These are phyloP conservation scores for Quercus cerris DNA, from an alignment of 306 rosid genomes.

Conservation along the genomic window DNA sequence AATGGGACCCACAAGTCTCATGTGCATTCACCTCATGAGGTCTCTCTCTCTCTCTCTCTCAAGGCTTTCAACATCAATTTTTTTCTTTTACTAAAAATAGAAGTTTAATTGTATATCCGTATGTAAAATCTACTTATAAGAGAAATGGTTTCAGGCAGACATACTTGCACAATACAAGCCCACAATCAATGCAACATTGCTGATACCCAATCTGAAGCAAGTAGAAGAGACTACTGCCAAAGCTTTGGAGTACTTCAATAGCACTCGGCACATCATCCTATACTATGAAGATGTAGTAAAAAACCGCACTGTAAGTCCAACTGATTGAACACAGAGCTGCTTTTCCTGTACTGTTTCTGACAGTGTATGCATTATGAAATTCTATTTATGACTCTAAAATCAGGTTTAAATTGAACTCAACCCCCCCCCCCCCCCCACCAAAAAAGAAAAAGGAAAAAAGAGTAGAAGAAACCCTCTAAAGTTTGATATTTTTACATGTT, in stretches of 20 bases:
- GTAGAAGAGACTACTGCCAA: conserved; percentile 67
- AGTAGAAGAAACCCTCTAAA: background rate
- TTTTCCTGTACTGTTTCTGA: background rate
- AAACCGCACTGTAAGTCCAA: conserved; percentile 70
- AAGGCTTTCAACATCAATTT: conserved; percentile 7
- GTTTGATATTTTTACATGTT: conserved; percentile 13
- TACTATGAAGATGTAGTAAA: conserved; percentile 84
- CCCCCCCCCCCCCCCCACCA: background rate
- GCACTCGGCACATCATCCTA: conserved; percentile 72
- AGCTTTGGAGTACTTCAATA: conserved; percentile 89
- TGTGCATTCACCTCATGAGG: conserved; percentile 88
- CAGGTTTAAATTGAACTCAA: background rate
- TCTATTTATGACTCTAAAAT: background rate
- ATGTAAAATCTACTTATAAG: conserved; percentile 8
- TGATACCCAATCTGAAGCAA: conserved; percentile 61
- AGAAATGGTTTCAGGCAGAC: conserved; percentile 67
- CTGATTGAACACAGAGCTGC: background rate
- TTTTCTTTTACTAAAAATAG: background rate
- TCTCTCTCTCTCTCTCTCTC: conserved; percentile 36
- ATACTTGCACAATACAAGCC: conserved; percentile 94
- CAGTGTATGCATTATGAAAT: background rate
- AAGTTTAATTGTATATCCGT: background rate
- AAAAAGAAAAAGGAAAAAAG: background rate
- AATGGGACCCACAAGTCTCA: conserved; percentile 99
- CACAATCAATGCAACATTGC: conserved; percentile 56